Evolutionary conservation across 805 yeast species (phyloP).

Genomic region (Jamesozyma lodderae): DNA sequence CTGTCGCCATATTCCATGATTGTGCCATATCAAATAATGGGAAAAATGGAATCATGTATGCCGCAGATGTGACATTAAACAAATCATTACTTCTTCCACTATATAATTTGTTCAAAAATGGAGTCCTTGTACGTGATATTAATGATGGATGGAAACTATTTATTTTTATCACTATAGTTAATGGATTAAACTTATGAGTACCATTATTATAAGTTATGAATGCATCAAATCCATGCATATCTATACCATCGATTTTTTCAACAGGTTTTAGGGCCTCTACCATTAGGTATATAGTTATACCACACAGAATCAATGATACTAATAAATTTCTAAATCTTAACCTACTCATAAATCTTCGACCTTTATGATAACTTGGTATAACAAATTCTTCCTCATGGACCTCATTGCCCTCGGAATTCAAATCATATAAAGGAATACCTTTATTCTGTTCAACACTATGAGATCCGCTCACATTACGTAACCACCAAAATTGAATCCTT

Average conservation of each 20-base stretch:
- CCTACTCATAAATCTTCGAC: neutral
- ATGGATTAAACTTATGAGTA: constrained; percentile 61
- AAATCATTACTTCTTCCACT: neutral
- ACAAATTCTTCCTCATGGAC: constrained; percentile 1
- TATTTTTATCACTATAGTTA: constrained; percentile 70
- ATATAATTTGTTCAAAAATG: constrained; percentile 36
- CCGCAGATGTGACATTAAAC: neutral
- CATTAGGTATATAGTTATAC: neutral
- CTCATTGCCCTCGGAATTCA: constrained; percentile 12
- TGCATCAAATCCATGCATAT: constrained; percentile 12
- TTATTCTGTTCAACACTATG: neutral
- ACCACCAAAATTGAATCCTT: constrained; percentile 6
- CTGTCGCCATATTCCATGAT: constrained; percentile 87
- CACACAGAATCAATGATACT: neutral
- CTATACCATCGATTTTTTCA: neutral
- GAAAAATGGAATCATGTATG: constrained; percentile 64
- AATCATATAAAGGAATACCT: constrained; percentile 20
- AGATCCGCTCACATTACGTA: neutral
- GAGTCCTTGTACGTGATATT: constrained; percentile 56
- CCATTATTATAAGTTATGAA: constrained; percentile 38
- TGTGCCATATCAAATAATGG: constrained; percentile 89
- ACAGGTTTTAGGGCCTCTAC: neutral
- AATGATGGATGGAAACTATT: constrained; percentile 93
- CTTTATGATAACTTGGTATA: neutral
- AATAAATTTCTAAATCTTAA: neutral